A percentile compares a stretch with the other conserved stretches of the same genome.
Conservation (phyloP, 2,329 filamentous ascomycete genomes). For the Setomelanomma holmii region DNA sequence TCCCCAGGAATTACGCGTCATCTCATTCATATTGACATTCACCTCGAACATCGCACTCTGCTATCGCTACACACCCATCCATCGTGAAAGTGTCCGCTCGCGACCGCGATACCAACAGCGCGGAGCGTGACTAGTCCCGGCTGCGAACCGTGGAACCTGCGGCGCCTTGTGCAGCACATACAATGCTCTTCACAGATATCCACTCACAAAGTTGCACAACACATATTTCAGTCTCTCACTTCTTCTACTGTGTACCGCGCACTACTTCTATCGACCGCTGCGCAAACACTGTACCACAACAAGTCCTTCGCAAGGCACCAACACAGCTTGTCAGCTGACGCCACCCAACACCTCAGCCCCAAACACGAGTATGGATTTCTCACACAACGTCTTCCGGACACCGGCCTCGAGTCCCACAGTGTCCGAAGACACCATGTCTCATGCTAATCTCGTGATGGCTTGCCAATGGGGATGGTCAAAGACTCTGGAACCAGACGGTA, state of each 20-base stretch:
- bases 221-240: conserved; percentile 13
- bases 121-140: conserved; percentile 16
- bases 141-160: conserved; percentile 20
- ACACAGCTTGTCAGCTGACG: conserved; percentile 32
- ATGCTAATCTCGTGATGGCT: conserved; percentile 41
- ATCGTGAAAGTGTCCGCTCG: too few relatives aligned
- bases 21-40: not conserved
- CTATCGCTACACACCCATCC: conserved; percentile 16
- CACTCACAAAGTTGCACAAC: conserved; percentile 21
- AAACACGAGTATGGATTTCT: conserved; percentile 38
- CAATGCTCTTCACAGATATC: conserved; percentile 30
- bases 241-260: conserved; percentile 4
- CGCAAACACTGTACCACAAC: not conserved
- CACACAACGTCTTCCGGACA: conserved; percentile 32
- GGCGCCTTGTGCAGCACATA: conserved; percentile 33
- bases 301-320: conserved; percentile 30
- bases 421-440: conserved; percentile 42
- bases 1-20: too few relatives aligned
- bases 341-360: conserved; percentile 14
- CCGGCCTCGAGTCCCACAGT: conserved; percentile 21
- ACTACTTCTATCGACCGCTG: not conserved
- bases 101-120: too few relatives aligned
- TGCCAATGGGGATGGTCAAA: conserved; percentile 46
- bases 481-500: conserved; percentile 23
- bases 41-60: conserved; percentile 2